phyloP scores from a whole-genome alignment of 352 stramenopile genomes.

The Phytophthora fragariaefolia region DNA sequence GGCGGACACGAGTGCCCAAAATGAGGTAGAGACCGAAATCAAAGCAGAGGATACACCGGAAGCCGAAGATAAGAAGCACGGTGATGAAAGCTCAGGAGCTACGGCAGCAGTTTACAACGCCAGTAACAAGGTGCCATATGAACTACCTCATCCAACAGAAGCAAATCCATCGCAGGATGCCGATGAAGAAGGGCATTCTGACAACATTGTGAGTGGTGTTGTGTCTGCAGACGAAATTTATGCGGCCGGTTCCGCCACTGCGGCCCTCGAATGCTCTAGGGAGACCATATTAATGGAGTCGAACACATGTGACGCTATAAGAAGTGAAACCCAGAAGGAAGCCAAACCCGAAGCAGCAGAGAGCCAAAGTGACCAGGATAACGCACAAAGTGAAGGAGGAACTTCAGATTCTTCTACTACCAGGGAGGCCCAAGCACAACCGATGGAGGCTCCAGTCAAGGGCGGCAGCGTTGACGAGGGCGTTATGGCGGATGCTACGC shows the following conservation, averaged over 20 bases:
- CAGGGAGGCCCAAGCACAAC: background rate
- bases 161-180: background rate
- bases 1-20: background rate
- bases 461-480: background rate
- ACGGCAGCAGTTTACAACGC: background rate
- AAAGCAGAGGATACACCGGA: background rate
- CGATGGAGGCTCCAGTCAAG: background rate
- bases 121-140: constrained; percentile 13
- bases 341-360: background rate
- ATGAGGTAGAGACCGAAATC: background rate
- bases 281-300: background rate
- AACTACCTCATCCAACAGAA: constrained; percentile 8
- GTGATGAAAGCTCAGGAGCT: background rate
- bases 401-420: background rate
- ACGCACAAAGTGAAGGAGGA: background rate
- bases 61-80: background rate
- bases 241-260: background rate
- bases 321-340: background rate
- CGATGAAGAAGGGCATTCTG: constrained; percentile 13
- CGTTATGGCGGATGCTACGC: background rate
- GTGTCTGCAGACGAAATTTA: constrained; percentile 11
- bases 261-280: background rate
- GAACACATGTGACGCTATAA: background rate
- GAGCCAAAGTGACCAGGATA: background rate
- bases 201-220: constrained; percentile 11